These are phyloP conservation scores for Podosphaera fusca DNA, from an alignment of 2,329 filamentous ascomycete genomes.

Conservation along the genomic window DNA sequence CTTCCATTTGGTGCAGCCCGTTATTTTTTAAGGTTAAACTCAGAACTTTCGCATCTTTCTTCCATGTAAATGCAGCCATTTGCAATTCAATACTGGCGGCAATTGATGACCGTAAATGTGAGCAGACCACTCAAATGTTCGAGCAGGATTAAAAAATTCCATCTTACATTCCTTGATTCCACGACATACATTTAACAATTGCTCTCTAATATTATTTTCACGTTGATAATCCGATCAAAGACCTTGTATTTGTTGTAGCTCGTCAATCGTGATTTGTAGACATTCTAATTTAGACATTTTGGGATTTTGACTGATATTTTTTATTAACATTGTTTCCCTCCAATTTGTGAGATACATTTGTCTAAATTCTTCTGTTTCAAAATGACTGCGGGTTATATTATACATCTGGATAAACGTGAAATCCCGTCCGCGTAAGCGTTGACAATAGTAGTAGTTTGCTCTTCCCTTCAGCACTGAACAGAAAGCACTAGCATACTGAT, in stretches of 20 bases:
- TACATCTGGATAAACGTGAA: not conserved
- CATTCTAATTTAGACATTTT: not conserved
- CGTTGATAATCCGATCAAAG: not conserved
- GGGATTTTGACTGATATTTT: not conserved
- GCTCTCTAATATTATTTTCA: not conserved
- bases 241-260: not conserved
- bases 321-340: not conserved
- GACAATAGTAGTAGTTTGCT: not conserved
- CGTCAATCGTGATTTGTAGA: not conserved
- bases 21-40: no score
- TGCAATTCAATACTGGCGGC: not conserved
- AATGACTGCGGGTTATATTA: not conserved
- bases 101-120: not conserved
- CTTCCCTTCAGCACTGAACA: not conserved
- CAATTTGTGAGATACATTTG: not conserved
- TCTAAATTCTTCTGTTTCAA: not conserved
- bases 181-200: not conserved
- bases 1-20: not conserved
- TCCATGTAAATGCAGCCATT: not conserved
- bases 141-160: not conserved
- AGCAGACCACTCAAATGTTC: not conserved
- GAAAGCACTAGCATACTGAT: not conserved
- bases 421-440: not conserved
- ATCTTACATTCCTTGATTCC: not conserved
- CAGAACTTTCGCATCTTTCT: not conserved